Conservation (phyloP, 208 protist genomes). For the Trypanosoma lewisi region DNA sequence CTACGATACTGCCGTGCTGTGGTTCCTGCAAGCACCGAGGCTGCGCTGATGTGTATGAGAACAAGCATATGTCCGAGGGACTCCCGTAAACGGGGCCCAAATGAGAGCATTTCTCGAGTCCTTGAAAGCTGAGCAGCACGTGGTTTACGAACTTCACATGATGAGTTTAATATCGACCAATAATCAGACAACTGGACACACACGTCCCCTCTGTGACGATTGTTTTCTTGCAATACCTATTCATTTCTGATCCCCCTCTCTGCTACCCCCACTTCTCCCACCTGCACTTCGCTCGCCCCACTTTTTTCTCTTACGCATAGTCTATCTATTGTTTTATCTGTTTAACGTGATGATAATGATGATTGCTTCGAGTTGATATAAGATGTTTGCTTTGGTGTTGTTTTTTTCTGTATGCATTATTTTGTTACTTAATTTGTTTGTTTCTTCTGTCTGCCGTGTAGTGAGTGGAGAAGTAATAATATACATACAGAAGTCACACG, state of each 20-base stretch:
- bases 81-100: background rate
- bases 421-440: too few species aligned
- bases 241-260: background rate
- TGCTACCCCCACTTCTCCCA: background rate
- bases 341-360: too few species aligned
- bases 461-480: too few species aligned
- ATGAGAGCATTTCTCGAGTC: constrained; percentile 29
- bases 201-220: constrained; percentile 1
- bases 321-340: constrained; percentile 18
- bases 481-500: too few species aligned
- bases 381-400: too few species aligned
- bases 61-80: constrained; percentile 35
- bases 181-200: constrained; percentile 22
- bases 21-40: background rate
- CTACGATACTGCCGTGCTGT: background rate
- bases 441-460: constrained; percentile 3
- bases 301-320: constrained; percentile 18
- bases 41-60: constrained; percentile 28
- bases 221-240: constrained; percentile 8
- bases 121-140: constrained; percentile 24
- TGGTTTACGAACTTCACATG: background rate
- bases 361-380: too few species aligned
- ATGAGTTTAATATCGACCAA: constrained; percentile 29
- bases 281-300: constrained; percentile 53
- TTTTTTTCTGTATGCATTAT: too few species aligned